Evolutionary conservation across 2,329 filamentous ascomycete genomes (phyloP), one percentile per base, ranked within the genome.

Genomic region (Emergomyces pasteurianus): DNA sequence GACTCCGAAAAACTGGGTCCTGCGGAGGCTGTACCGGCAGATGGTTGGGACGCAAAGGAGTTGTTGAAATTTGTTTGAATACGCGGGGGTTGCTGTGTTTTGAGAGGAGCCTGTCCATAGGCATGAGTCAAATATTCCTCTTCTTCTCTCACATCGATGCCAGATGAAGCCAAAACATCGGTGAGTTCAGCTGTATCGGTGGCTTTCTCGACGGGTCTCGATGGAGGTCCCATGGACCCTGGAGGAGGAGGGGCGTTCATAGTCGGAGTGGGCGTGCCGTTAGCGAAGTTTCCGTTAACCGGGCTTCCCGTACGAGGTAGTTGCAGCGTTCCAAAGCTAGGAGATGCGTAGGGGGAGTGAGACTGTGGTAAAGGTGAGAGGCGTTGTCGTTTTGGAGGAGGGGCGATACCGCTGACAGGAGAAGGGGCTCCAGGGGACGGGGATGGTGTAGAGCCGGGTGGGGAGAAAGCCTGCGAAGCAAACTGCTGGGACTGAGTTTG

Each of bases 131-230:
- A 80, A 65, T 85, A 89, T 67, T 91, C 89, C 69, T 95, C 90
- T 73, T 96, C 92, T 65, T 90, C 90, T 62, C 87, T 86, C 54
- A 96, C 75, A 76, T 96, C 89, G 64, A 96, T 90, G 57, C 90
- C 91, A 18, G 90, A 92, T 21, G 88, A 89, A 21, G 87, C 86
- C 60, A 96, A 75, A 58, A 91, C 88, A 75, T 96, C 92, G 65
- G 87, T 89, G 53, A 92, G 82, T 68, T 95, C 90, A 67, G 92
- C 73, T 57, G 74, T 72, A 74, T 83, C 74, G 60, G 80, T 81
- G 49, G 79, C 78, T 63, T 79, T 79, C 9, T 80, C 78, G 14
- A 72, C 75, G 14, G 83, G 84, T 47, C 82, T 77, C 62, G 82
- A 83, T n/a, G 84, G 84, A 52, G 84, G 84, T 3, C 83, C 83